Conservation (phyloP, 306 rosid species). For the Adenanthera pavonina region DNA sequence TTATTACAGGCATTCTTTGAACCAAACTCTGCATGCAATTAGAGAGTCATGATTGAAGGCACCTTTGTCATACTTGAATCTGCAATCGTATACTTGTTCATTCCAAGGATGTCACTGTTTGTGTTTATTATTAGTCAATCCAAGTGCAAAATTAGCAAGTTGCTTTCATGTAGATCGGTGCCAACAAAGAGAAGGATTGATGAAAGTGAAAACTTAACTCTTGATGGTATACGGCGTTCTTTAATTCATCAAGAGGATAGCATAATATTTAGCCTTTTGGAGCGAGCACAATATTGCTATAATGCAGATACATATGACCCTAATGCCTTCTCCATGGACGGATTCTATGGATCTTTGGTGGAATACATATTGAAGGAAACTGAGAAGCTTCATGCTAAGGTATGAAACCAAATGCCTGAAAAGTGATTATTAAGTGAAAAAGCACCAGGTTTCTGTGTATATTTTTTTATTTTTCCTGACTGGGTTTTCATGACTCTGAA, state of each 20-base stretch:
- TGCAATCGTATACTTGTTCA: background rate
- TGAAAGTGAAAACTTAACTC: slow-evolving; percentile 74
- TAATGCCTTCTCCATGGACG: slow-evolving; percentile 68
- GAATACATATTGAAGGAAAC: slow-evolving; percentile 85
- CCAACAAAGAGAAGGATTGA: slow-evolving; percentile 70
- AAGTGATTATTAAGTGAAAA: slow-evolving; percentile 17
- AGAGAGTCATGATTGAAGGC: background rate
- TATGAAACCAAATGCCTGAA: slow-evolving; percentile 40
- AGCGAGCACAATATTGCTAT: slow-evolving; percentile 77
- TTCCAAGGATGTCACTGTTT: slow-evolving; percentile 3
- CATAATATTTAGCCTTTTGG: slow-evolving; percentile 81
- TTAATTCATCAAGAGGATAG: slow-evolving; percentile 91
- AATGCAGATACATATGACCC: slow-evolving; percentile 78
- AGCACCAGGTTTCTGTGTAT: background rate
- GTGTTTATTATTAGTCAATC: slow-evolving; percentile 27
- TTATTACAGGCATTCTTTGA: slow-evolving; percentile 2
- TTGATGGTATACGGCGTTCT: slow-evolving; percentile 74
- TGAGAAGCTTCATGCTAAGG: slow-evolving; percentile 89
- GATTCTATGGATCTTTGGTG: slow-evolving; percentile 78
- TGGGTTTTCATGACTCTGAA: slow-evolving; percentile 42
- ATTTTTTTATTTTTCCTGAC: slow-evolving; percentile 22
- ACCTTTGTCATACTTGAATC: slow-evolving; percentile 6
- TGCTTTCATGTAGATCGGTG: slow-evolving; percentile 59
- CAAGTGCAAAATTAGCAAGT: slow-evolving; percentile 17
- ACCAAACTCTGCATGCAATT: background rate